Evolutionary conservation across 2,329 filamentous ascomycete genomes (phyloP), one percentile per base, ranked within the genome.

Genomic region (Colletotrichum karsti): DNA sequence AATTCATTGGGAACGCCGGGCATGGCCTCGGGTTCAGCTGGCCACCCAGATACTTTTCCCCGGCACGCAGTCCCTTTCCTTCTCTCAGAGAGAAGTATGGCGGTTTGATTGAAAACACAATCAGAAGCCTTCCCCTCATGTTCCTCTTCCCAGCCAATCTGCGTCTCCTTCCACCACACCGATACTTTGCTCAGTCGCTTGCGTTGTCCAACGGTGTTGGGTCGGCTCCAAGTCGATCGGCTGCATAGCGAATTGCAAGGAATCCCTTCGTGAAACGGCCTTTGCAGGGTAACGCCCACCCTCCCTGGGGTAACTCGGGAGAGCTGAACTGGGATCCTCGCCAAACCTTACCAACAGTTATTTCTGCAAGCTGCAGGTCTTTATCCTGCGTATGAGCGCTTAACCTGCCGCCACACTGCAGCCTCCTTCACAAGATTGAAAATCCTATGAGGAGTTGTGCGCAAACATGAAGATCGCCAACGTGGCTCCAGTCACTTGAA

Each of bases 401-500:
- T 67, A 65, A 54, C 15, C 39, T 59, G 30, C 60, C 55, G 65
- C 53, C 39, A 58, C 33, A 41, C 5, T n/a, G 50, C 42, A 42
- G 28, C 50, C 58, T 24, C 41, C 18, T 26, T 37, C 20, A 26
- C 58, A 39, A 24, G n/a, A 3, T 42, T 28, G 7, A 20, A 42
- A 20, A 42, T 35, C 39, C 55, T 51, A 15, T 35, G 18, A 35
- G 33, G 6, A 20, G 26, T 13, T 18, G 51, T 66, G 44, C 33
- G 20, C 33, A 41, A 26, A 35, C 39, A 24, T 59, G 6, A 41
- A 55, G 53, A 64, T 68, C 30, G 51, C 48, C 46, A 50, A 69
- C 67, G 67, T 69, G 67, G 67, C 64, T 64, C 67, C 67, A 69
- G 54, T 58, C 44, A 53, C 20, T 44, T 33, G 20, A 37, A 50